Percentiles rank a stretch among this genome's conserved stretches.
phyloP scores from a whole-genome alignment of 164 flowering plant species.

The Annona cherimola region DNA sequence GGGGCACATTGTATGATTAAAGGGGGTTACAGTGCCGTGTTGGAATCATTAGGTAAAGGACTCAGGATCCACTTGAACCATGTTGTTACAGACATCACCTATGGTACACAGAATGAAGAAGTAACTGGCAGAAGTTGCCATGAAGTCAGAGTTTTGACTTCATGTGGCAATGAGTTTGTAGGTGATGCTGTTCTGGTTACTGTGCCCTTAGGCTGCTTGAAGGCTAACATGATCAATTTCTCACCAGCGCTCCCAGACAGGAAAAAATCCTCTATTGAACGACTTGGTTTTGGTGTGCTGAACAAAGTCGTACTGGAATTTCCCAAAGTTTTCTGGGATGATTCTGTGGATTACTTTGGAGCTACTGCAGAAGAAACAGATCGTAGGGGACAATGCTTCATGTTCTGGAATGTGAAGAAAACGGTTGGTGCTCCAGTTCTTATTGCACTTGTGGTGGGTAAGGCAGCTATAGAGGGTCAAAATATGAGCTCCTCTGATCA shows the following conservation, averaged over 20 bases:
- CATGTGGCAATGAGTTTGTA: conserved; percentile 61
- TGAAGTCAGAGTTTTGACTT: conserved; percentile 67
- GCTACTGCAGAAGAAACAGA: conserved; percentile 90
- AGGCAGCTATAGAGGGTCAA: conserved; percentile 86
- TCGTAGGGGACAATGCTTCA: conserved; percentile 83
- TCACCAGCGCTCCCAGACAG: conserved; percentile 84
- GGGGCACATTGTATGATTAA: conserved; percentile 99
- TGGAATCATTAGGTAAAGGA: conserved; percentile 78
- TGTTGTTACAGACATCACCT: conserved; percentile 68
- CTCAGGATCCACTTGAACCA: conserved; percentile 63
- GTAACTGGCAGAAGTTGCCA: conserved; percentile 18
- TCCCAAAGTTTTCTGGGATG: conserved; percentile 94
- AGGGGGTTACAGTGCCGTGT: conserved; percentile 90
- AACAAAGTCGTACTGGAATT: conserved; percentile 92
- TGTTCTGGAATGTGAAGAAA: conserved; percentile 98
- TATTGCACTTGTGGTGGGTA: conserved; percentile 91
- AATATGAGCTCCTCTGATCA: conserved; percentile 56
- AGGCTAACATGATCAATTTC: conserved; percentile 76
- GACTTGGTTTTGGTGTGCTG: conserved; percentile 96
- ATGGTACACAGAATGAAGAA: conserved; percentile 23
- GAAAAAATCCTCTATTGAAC: conserved; percentile 71
- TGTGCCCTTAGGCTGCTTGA: conserved; percentile 96
- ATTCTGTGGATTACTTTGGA: conserved; percentile 94
- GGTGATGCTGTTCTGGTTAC: conserved; percentile 93
- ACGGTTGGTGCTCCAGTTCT: conserved; percentile 97